Base-by-base conservation (phyloP, 208 protist species). In the Kentomonas sorsogonicus region DNA sequence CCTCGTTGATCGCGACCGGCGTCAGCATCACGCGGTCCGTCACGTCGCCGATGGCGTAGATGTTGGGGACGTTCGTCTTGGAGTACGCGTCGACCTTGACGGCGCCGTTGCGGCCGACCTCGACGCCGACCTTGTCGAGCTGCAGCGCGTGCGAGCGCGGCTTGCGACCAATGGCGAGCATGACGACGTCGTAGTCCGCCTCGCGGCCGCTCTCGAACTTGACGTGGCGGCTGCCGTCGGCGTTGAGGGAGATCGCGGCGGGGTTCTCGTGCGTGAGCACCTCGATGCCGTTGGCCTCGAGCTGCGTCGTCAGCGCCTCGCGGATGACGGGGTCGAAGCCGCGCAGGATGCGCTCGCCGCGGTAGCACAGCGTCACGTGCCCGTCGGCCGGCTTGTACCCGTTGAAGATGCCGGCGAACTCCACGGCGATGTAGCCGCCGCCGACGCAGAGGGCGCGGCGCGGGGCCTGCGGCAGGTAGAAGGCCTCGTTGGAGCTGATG, bases 21-120 rank as follows among this genome's bases (percentile, higher is more conserved):
- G 91, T 96, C 46, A 96, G 75, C 80, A 93, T 89, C 4, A 96
- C 18, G 25, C 87, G 78, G 66, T 93, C 54, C 34, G 84, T 97
- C 20, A 97, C 80, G 65, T 99, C 98, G 38, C 98, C 98, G 68
- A 99, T 99, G 23, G 98, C 98, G 69, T 95, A 99, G 38, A 99
- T 92, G 59, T 80, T 84, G 9, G 81, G 51, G 18, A 98, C 72
- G 53, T 93, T 98, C n/a, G 97, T 98, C 55, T 86, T 74, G 54
- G 93, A 98, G 68, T 90, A 83, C 9, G 86, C 72, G 56, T 99
- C 86, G 10, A 98, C 93, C 55, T 81, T 62, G 15, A 99, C 81
- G 55, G 84, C 76, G 22, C 96, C 96, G 34, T 77, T 74, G 48
- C 86, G 74, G 40, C 86, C 76, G 0, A 90, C 45, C 56, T 87